Base-by-base conservation (phyloP, 2,329 filamentous ascomycete genomes). In the Magnaporthales sp. region DNA sequence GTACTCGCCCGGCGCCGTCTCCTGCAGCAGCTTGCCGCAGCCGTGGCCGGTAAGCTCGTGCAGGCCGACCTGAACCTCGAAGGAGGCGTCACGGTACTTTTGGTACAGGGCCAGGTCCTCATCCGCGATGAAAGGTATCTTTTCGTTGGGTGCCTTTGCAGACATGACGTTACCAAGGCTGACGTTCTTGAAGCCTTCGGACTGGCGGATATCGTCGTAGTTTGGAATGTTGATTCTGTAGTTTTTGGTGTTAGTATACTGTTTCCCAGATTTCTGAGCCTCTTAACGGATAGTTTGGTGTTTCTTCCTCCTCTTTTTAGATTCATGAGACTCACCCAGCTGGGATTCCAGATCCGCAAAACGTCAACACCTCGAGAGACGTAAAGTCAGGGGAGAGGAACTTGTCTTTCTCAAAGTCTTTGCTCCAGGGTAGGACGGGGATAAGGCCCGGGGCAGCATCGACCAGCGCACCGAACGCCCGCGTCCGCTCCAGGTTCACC, bases 311-410 rank as follows among this genome's bases (percentile, higher is more conserved):
- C 5, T 51, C 38, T 51, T 51, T n/a, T n/a, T 51, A 51, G 38
- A 19, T 51, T 3, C 38, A 51, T 51, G 38, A n/a, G n/a, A 58
- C 54, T 58, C 54, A 58, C 54, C 88, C 88, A 27, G 86, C 87
- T 10, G 87, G 87, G 66, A 90, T 91, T 67, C 86, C 89, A 68
- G 82, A 88, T 65, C 82, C 86, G 75, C 86, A 84, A 72, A 97
- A 97, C 0, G 90, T 92, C 68, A 97, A 79, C 2, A 97, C 93
- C 76, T 99, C 95, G 1, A 98, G 83, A 10, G 91, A 95, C 0
- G 95, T 98, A 75, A 99, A 99, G 76, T 99, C 95, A 0, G 95
- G 95, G 65, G 92, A 94, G 46, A 96, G 79, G 78, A 99, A 99
- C 74, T 91, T 93, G 80, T 97, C 93, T 78, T 98, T 98, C 76